Evolutionary conservation across 2,329 filamentous ascomycete genomes (phyloP).

Genomic region (Ophiosphaerella herpotricha): DNA sequence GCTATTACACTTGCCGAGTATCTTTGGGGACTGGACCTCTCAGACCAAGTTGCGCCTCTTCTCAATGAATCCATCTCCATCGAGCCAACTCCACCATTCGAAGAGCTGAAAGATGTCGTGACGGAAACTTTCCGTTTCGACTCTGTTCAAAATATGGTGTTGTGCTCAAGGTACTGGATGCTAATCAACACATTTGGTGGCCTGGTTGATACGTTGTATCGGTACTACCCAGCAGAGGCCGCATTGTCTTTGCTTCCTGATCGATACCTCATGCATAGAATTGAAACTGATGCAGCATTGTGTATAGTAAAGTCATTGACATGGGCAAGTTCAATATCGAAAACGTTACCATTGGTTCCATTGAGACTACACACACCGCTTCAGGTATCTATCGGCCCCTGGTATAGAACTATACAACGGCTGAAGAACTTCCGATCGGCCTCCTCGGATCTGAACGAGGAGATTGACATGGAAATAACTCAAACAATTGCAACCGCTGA

Average conservation of each 20-base stretch:
- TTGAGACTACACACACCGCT: constrained; percentile 35
- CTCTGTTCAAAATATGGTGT: constrained; percentile 26
- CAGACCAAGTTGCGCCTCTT: constrained; percentile 18
- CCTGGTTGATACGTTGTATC: constrained; percentile 27
- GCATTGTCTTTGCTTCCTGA: constrained; percentile 23
- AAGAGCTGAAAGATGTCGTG: constrained; percentile 26
- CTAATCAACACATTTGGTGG: constrained; percentile 29
- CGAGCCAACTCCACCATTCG: constrained; percentile 10
- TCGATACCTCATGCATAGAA: constrained; percentile 11
- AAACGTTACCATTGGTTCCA: constrained; percentile 28
- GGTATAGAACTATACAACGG: constrained; percentile 26
- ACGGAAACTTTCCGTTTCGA: constrained; percentile 24
- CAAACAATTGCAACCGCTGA: constrained; percentile 14
- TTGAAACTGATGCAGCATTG: constrained; percentile 26
- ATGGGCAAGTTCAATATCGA: constrained; percentile 26
- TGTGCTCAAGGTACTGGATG: constrained; percentile 36
- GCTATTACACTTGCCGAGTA: constrained; percentile 29
- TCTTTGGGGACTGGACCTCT: constrained; percentile 24
- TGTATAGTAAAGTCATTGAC: constrained; percentile 25
- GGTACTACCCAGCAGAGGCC: constrained; percentile 24
- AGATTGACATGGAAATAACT: neutral
- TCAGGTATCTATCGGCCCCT: constrained; percentile 31
- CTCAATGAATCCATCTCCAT: constrained; percentile 18
- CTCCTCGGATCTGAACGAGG: neutral
- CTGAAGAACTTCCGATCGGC: neutral